Evolutionary conservation across 441 rosid species (phyloP), one percentile per base, ranked within the genome.

Genomic region (Adansonia madagascariensis): DNA sequence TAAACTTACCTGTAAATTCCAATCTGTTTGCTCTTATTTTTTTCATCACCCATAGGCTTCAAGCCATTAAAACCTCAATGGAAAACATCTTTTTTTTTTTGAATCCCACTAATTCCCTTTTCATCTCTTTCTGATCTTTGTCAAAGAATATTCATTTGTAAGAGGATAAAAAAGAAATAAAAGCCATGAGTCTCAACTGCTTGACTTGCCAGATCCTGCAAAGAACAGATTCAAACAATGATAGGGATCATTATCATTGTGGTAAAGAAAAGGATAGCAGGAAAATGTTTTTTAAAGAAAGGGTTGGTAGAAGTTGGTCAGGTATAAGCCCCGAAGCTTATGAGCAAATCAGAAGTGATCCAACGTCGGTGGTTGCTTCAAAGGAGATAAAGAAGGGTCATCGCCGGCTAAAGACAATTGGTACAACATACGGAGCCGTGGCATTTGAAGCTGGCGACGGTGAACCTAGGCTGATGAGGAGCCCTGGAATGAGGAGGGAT

Each of bases 401-500:
- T 24, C 85, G 86, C 53, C 87, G 90, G 44, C 60, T 77, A 6
- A 64, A 77, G 62, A 85, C 85, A 52, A 71, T 85, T 9, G 44
- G 3, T 69, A 24, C 57, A n/a, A 50, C 73, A 3, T 49, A 49
- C 0, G 82, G 89, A 46, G 78, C 79, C 2, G 59, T 82, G 12
- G 44, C 57, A 41, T 74, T 80, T 20, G 77, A 69, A 15, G 72
- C 27, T 1, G 75, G 22, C 17, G 87, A 62, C 15, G 85, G 11
- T 11, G 64, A 85, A 80, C 97, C 95, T 0, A 95, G 43, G 86
- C 80, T 92, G 86, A 83, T 84, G 31, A 87, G 98, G 75, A 93
- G 97, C 76, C 77, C 83, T 55, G 99, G 98, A 11, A 86, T 93
- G 88, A 87, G 96, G 83, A 91, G 97, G 75, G 88, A 92, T 80